Base-by-base conservation (phyloP, 768 basidiomycete genomes). In the Mycena floridula region DNA sequence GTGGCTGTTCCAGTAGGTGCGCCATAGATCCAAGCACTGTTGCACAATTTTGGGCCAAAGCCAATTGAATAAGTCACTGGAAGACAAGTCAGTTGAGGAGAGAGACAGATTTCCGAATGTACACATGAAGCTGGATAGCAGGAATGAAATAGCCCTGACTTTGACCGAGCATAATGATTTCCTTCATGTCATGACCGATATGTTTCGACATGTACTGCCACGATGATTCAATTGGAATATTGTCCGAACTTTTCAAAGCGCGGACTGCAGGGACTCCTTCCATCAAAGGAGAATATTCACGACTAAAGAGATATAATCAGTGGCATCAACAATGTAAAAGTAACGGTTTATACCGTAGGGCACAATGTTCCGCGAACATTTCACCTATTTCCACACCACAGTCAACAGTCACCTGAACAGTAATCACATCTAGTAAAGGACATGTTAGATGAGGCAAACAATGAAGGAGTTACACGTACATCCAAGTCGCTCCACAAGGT, bases 341-440 rank as follows among this genome's bases (percentile, higher is more conserved):
- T n/a, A 2, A 37, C 9, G 22, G 1, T 20, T 8, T 24, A n/a
- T n/a, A 47, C 52, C 52, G 32, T 4, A 51, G 25, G 2, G 21
- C 11, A 1, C 26, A 18, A 3, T 56, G 55, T 12, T 42, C 6
- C 21, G 7, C 24, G 6, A 40, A 21, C 43, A 49, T 54, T 20
- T 43, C 23, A 3, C 47, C 49, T 15, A 47, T 51, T 37, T 58
- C 57, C 6, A 50, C 46, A 3, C 54, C 53, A 20, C 50, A 50
- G 37, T 60, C 59, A 3, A 46, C 47, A 5, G 50, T 54, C 21
- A 44, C 15, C 43, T 54, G n/a, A n/a, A n/a, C n/a, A n/a, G n/a
- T 54, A 18, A 59, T 52, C 24, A 15, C n/a, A 6, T 21, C 23
- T 24, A 39, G 16, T 48, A 28, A 40, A 12, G 28, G 18, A 24